Base-by-base conservation (phyloP, 306 rosid species). In the Gynostemma pentaphyllum region DNA sequence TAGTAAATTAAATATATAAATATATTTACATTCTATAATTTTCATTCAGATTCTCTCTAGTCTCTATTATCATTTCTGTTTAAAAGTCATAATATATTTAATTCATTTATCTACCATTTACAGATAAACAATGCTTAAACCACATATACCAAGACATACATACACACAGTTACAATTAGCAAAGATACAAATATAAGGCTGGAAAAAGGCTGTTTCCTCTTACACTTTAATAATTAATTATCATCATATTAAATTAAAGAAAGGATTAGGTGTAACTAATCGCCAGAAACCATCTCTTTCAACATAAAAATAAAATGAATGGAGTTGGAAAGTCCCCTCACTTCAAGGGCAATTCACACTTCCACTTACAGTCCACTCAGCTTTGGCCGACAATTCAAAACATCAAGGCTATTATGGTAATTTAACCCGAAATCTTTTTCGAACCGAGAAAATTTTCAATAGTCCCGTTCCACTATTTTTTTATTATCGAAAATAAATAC, bases 171-270 rank as follows among this genome's bases (percentile, higher is more conserved):
- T 45, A 64, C 70, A 61, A 56, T 44, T 42, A 44, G 70, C 64
- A 37, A 52, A 54, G 48, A 28, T 30, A 36, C 78, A 72, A 72
- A 44, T 15, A 54, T 60, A 62, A 55, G 28, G 78, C 80, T 69
- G 83, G 72, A 70, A 32, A n/a, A 19, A 55, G 16, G 75, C 45
- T 62, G 59, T 49, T 51, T 45, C 45, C 67, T 47, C 27, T 27
- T 53, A 34, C 46, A 60, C 37, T 60, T 11, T 60, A 26, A 37
- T 60, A 39, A 60, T 60, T 60, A 1, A 13, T 59, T 59, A 36
- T 12, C 11, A 36, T n/a, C n/a, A n/a, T n/a, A n/a, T n/a, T n/a
- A 23, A n/a, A 56, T 27, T 16, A 56, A 59, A 21, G 0, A 23
- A 22, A 9, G 65, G 65, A 60, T 60, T 60, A 60, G 65, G 65